These are phyloP conservation scores for Aureobasidium zeae DNA, from an alignment of 2,329 filamentous ascomycete species.

Conservation along the genomic window DNA sequence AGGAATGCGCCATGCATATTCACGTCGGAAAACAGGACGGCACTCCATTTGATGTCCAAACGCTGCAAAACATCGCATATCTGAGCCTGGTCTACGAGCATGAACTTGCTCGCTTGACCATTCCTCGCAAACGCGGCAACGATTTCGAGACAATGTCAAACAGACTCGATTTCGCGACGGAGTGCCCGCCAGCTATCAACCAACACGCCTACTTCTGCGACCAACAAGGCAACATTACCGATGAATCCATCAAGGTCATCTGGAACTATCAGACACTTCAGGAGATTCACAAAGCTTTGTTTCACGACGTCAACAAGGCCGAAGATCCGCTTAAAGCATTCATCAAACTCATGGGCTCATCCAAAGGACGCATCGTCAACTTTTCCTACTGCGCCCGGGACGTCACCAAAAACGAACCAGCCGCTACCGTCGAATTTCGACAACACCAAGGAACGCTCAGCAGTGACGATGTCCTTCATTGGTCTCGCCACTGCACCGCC, in stretches of 20 bases:
- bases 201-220: conserved; percentile 12
- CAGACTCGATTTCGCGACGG: conserved; percentile 15
- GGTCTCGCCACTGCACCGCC: conserved; percentile 17
- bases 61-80: conserved; percentile 21
- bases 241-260: conserved; percentile 3
- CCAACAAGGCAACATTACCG: not conserved
- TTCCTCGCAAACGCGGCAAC: conserved; percentile 16
- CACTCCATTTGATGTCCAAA: conserved; percentile 16
- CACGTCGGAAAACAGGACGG: conserved; percentile 21
- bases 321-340: conserved; percentile 3
- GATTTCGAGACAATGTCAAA: conserved; percentile 16
- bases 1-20: conserved; percentile 21
- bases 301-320: conserved; percentile 13
- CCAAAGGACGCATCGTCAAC: conserved; percentile 16
- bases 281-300: conserved; percentile 15
- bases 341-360: conserved; percentile 8
- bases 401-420: conserved; percentile 2
- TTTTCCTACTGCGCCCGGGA: conserved; percentile 16
- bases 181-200: not conserved
- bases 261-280: conserved; percentile 10
- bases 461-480: conserved; percentile 14
- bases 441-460: conserved; percentile 18
- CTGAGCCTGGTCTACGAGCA: conserved; percentile 21
- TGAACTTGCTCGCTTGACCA: conserved; percentile 17
- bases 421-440: conserved; percentile 19